These are phyloP conservation scores for Fonsecaea pedrosoi DNA, from an alignment of 2,329 filamentous ascomycete species.

Conservation along the genomic window DNA sequence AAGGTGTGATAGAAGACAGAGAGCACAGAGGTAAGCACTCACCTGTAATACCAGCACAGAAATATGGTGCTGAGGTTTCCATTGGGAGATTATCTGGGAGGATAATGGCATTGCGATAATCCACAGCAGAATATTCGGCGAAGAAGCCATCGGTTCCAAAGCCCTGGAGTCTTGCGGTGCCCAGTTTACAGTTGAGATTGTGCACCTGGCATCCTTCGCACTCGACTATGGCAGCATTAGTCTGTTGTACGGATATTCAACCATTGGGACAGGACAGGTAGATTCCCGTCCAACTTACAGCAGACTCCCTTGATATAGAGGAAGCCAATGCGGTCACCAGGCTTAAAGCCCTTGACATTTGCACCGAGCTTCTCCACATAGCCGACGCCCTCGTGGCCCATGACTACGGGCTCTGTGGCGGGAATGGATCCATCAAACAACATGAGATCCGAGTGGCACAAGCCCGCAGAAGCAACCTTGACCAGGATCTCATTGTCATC, in stretches of 20 bases:
- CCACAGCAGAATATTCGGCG: slow-evolving; percentile 18
- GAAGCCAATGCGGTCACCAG: slow-evolving; percentile 20
- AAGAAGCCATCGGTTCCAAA: slow-evolving; percentile 16
- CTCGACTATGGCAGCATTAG: slow-evolving; percentile 6
- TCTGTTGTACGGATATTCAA: not conserved
- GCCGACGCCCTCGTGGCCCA: slow-evolving; percentile 26
- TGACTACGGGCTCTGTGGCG: slow-evolving; percentile 18
- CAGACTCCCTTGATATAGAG: slow-evolving; percentile 21
- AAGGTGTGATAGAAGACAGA: not conserved
- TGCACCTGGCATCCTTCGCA: slow-evolving; percentile 19
- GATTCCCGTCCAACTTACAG: slow-evolving; percentile 12
- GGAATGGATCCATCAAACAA: slow-evolving; percentile 23
- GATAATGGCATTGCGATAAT: slow-evolving; percentile 21
- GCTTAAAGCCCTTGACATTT: slow-evolving; percentile 18
- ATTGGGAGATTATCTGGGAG: slow-evolving; percentile 14
- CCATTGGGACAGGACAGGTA: not conserved
- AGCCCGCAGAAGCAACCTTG: slow-evolving; percentile 15
- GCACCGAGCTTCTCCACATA: slow-evolving; percentile 16
- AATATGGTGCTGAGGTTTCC: slow-evolving; percentile 21
- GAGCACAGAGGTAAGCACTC: not conserved
- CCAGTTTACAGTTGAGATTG: slow-evolving; percentile 19
- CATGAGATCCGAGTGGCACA: slow-evolving; percentile 25
- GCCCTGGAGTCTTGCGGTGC: slow-evolving; percentile 14
- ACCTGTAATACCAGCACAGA: slow-evolving; percentile 23
- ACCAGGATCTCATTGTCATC: slow-evolving; percentile 18